Conservation (phyloP, 2,329 filamentous ascomycete genomes). For the Lachnellula cervina region DNA sequence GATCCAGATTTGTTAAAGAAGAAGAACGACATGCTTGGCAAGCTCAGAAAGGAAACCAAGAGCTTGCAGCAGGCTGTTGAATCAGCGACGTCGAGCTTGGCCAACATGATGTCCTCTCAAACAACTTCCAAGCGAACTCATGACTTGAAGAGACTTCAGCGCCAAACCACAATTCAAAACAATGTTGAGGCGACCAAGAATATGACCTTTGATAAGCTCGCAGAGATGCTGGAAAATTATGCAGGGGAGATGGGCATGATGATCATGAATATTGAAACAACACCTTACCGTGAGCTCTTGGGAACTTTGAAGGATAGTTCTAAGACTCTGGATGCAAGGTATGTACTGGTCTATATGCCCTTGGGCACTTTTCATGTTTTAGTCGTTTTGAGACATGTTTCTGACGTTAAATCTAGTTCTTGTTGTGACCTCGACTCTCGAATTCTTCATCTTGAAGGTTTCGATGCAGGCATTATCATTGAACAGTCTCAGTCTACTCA, state of each 20-base stretch:
- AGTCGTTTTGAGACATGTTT: too few species aligned
- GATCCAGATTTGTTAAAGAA: conserved; percentile 14
- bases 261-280: conserved; percentile 18
- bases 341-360: not conserved
- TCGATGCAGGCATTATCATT: conserved; percentile 22
- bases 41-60: conserved; percentile 14
- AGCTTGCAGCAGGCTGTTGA: conserved; percentile 11
- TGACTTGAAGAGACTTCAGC: conserved; percentile 25
- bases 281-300: conserved; percentile 14
- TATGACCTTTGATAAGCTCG: conserved; percentile 23
- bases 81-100: conserved; percentile 17
- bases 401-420: not conserved
- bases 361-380: too few species aligned
- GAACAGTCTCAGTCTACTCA: conserved; percentile 18
- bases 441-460: conserved; percentile 19
- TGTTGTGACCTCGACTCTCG: conserved; percentile 21
- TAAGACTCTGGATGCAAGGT: conserved; percentile 6
- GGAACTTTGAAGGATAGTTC: conserved; percentile 9
- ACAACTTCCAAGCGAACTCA: conserved; percentile 28
- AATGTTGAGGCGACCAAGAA: conserved; percentile 24
- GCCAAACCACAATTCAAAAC: conserved; percentile 24
- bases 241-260: conserved; percentile 22
- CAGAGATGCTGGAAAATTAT: conserved; percentile 14
- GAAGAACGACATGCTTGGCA: conserved; percentile 16
- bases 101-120: conserved; percentile 27